A percentile compares a stretch with the other conserved stretches of the same genome.
Evolutionary conservation across 2,329 filamentous ascomycete genomes (phyloP).

Genomic region (Microdochium bolleyi): DNA sequence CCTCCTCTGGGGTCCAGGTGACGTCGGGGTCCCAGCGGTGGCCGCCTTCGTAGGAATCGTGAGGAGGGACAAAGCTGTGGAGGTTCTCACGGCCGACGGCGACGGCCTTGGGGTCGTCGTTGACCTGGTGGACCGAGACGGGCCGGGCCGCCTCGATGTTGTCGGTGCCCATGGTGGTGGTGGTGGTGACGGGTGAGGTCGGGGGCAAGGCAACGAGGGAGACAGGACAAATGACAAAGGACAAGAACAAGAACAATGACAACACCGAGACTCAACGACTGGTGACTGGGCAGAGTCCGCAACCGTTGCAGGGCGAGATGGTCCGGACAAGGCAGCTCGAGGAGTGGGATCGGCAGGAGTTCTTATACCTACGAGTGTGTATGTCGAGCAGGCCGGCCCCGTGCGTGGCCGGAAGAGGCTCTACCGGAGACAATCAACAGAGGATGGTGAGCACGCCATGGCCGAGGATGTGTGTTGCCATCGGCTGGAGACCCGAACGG

Average conservation of each 20-base stretch:
- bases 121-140: constrained; percentile 13
- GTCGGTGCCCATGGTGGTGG: constrained; percentile 4
- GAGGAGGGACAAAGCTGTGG: constrained; percentile 18
- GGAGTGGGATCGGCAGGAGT: no score
- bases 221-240: neutral
- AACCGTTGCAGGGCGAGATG: no score
- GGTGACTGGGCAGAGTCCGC: no score
- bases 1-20: constrained; percentile 48
- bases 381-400: neutral
- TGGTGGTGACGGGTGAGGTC: neutral
- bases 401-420: no score
- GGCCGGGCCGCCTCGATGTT: constrained; percentile 6
- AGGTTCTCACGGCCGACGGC: constrained; percentile 30
- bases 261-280: no score
- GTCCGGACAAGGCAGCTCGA: no score
- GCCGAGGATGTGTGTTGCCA: neutral
- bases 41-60: constrained; percentile 28
- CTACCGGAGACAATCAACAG: neutral
- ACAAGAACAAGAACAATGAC: neutral
- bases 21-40: constrained; percentile 31
- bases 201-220: neutral
- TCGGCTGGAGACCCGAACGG: neutral
- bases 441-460: neutral
- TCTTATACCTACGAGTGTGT: no score
- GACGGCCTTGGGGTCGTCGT: constrained; percentile 9